Percentiles rank a stretch among this genome's conserved stretches.
Conservation (phyloP, 129 eudicot species). For the Helichrysum umbraculigerum region DNA sequence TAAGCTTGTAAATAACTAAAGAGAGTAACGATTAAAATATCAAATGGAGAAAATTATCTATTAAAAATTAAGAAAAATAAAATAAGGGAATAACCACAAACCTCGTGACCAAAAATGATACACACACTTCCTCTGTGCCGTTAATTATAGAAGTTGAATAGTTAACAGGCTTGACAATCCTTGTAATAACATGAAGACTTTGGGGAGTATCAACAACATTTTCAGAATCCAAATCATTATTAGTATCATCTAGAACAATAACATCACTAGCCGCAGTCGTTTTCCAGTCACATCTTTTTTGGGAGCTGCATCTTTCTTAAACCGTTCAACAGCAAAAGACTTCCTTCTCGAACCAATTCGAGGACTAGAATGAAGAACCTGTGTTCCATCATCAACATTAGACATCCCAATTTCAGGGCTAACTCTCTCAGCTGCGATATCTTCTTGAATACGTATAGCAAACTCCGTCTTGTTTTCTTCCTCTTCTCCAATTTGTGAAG, state of each 20-base stretch:
- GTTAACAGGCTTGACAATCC: constrained; percentile 67
- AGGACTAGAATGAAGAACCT: constrained; percentile 41
- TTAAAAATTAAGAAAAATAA: not conserved
- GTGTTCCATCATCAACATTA: constrained; percentile 36
- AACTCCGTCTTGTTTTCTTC: constrained; percentile 32
- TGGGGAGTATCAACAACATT: constrained; percentile 18
- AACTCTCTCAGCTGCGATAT: constrained; percentile 29
- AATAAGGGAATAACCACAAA: constrained; percentile 36
- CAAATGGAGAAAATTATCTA: not conserved
- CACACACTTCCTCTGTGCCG: constrained; percentile 52
- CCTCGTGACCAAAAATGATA: constrained; percentile 78
- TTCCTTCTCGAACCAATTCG: constrained; percentile 67
- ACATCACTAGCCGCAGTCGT: constrained; percentile 26
- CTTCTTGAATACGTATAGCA: constrained; percentile 38
- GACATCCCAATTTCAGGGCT: constrained; percentile 33
- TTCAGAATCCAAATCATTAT: constrained; percentile 21
- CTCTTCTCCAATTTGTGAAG: constrained; percentile 28
- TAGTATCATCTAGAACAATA: constrained; percentile 29
- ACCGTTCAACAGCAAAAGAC: constrained; percentile 78
- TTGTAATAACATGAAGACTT: constrained; percentile 40
- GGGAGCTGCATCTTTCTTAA: constrained; percentile 41
- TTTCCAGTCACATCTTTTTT: constrained; percentile 21
- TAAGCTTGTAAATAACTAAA: not conserved
- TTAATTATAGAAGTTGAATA: constrained; percentile 52
- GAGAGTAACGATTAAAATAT: not conserved